Evolutionary conservation across 1,139 yeast genomes (phyloP).

Genomic region (Diutina sp.): DNA sequence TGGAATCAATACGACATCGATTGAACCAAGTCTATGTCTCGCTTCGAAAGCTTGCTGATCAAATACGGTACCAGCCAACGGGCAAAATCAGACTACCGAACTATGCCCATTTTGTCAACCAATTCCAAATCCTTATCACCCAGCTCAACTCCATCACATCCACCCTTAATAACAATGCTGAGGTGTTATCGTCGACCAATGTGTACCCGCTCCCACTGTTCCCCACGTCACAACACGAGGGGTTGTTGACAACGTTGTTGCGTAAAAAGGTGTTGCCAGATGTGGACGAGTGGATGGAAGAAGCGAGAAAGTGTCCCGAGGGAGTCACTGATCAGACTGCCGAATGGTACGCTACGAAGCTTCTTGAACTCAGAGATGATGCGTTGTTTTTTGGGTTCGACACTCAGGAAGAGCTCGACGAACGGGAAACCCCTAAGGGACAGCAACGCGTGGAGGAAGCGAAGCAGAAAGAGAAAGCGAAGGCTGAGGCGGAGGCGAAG

Average conservation of each 20-base stretch:
- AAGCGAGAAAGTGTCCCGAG: constrained; percentile 23
- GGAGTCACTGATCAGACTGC: constrained; percentile 46
- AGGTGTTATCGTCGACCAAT: constrained; percentile 49
- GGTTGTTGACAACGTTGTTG: constrained; percentile 66
- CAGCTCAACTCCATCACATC: constrained; percentile 67
- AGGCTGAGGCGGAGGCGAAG: constrained; percentile 15
- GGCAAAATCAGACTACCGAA: not conserved
- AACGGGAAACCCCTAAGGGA: constrained; percentile 28
- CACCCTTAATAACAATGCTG: constrained; percentile 51
- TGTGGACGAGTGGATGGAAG: constrained; percentile 73
- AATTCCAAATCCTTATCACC: constrained; percentile 69
- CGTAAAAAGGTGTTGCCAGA: constrained; percentile 85
- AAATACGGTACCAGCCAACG: constrained; percentile 19
- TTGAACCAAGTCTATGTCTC: constrained; percentile 33
- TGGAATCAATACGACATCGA: constrained; percentile 30
- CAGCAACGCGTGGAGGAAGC: constrained; percentile 17
- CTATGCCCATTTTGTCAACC: constrained; percentile 24
- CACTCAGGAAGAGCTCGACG: constrained; percentile 34
- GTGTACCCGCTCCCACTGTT: constrained; percentile 75
- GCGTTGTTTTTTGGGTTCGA: constrained; percentile 53
- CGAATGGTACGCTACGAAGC: constrained; percentile 46
- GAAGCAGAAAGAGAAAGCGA: constrained; percentile 15
- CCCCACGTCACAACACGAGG: constrained; percentile 77
- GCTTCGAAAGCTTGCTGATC: constrained; percentile 29
- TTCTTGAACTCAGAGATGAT: constrained; percentile 39